Percentiles rank a stretch among this genome's conserved stretches.
Conservation (phyloP, 306 rosid species). For the Benincasa hispida region DNA sequence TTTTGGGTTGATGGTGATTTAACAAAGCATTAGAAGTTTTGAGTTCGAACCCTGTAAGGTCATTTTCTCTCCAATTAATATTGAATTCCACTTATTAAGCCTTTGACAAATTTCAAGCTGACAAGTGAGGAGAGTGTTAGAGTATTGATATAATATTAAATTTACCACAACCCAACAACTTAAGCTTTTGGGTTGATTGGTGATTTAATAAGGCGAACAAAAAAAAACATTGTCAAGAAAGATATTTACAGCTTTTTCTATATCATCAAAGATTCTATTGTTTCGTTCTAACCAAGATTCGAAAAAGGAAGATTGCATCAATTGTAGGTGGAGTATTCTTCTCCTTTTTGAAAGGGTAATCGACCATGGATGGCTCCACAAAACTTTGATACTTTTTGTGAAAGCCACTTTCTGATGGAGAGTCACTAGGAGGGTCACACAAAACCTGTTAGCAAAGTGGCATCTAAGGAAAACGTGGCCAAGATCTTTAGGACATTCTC, state of each 20-base stretch:
- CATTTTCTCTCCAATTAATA: too few relatives aligned
- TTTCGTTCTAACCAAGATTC: not conserved
- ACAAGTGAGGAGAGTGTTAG: too few relatives aligned
- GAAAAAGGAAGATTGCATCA: not conserved
- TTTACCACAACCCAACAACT: too few relatives aligned
- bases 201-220: not conserved
- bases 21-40: too few relatives aligned
- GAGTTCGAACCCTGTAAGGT: too few relatives aligned
- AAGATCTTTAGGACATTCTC: not conserved
- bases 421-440: not conserved
- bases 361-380: not conserved
- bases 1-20: too few relatives aligned
- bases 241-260: not conserved
- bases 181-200: too few relatives aligned
- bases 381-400: not conserved
- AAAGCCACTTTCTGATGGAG: not conserved
- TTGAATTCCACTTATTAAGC: too few relatives aligned
- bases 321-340: not conserved
- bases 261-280: not conserved
- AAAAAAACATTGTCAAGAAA: not conserved
- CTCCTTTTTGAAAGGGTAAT: not conserved
- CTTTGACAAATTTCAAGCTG: too few relatives aligned
- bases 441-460: not conserved
- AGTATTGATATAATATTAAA: too few relatives aligned
- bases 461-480: not conserved